Evolutionary conservation across 495 filamentous ascomycete genomes (phyloP), one percentile per base, ranked within the genome.

Genomic region (Aspergillus mulundensis): DNA sequence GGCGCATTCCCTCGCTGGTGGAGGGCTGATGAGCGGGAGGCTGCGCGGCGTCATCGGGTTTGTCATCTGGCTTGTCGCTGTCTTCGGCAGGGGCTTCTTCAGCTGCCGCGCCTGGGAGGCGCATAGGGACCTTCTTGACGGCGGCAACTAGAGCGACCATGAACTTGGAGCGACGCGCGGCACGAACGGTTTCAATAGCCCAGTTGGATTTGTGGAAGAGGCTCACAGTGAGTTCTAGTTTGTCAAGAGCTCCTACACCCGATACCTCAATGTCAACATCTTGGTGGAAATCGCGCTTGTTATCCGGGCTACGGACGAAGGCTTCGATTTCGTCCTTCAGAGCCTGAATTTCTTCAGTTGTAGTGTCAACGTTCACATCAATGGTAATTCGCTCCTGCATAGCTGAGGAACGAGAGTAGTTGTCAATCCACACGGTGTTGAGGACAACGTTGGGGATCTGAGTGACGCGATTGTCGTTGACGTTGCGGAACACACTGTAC

Each of bases 121-220:
- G 85, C 65, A 98, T 95, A 5, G 90, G 91, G 15, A 98, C 81
- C 69, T 85, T 87, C 70, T 89, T 87, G 34, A 97, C 77, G 8
- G 94, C 92, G 10, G 91, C 73, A 7, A 95, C 86, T 39, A 98
- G 78, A 3, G 94, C 94, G 64, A 91, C 96, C 84, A 97, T 94
- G 75, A 98, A 96, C 70, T 95, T 97, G 64, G 89, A 94, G 51
- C 92, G 87, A 40, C 94, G 85, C 15, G 88, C 81, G 20, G 87
- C 84, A 20, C 93, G 86, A 38, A 97, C 78, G 25, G 83, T 80
- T 57, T 96, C 93, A 68, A 95, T 96, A 43, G 92, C 84, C 94
- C 94, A 98, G 74, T 97, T 98, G 58, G 87, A 87, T 66, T 96
- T 96, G 77, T 97, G 91, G 56, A 84, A 84, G 64, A 97, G 90